Evolutionary conservation across 202 grass and related monocot species (phyloP).

Genomic region (Zizania palustris): DNA sequence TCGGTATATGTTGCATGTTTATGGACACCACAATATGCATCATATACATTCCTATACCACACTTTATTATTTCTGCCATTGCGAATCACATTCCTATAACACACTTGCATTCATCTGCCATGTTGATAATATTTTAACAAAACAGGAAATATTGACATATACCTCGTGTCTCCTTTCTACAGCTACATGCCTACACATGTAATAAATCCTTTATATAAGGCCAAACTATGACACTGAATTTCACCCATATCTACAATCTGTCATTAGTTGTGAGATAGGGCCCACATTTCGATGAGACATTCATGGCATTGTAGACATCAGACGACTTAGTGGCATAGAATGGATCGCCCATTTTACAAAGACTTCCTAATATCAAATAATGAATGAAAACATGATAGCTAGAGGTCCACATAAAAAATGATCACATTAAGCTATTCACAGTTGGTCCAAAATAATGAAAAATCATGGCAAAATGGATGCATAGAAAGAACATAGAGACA

Average conservation of each 20-base stretch:
- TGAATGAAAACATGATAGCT: conserved; percentile 2
- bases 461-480: background rate
- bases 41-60: too few species aligned
- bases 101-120: conserved; percentile 5
- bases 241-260: too few species aligned
- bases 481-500: conserved; percentile 22
- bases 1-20: background rate
- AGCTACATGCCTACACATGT: background rate
- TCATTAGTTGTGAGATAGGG: too few species aligned
- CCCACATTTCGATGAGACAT: background rate
- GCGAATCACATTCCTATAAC: background rate
- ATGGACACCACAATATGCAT: background rate
- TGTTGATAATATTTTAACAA: conserved; percentile 21
- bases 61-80: too few species aligned
- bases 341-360: background rate
- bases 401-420: background rate
- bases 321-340: background rate
- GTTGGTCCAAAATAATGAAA: conserved; percentile 34
- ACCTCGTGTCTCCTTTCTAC: background rate
- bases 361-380: background rate
- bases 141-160: background rate
- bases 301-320: background rate
- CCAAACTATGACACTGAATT: too few species aligned
- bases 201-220: background rate
- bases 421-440: conserved; percentile 11